Evolutionary conservation across 371 early-diverging fungal genomes (phyloP).

Genomic region (Mucor lusitanicus): DNA sequence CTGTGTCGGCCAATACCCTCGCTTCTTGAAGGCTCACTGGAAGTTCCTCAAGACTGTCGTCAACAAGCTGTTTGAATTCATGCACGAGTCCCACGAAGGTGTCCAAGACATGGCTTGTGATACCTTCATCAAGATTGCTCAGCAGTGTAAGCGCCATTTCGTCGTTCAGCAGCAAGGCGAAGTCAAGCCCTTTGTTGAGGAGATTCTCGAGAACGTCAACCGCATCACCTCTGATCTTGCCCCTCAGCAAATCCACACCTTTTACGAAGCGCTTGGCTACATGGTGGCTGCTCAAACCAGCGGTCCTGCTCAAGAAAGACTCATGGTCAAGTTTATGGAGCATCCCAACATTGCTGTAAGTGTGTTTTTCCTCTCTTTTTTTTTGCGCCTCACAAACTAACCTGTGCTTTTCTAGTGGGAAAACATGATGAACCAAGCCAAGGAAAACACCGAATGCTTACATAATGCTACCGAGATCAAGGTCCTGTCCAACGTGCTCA

Average conservation of each 20-base stretch:
- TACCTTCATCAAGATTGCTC: slow-evolving; percentile 98
- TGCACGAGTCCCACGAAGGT: slow-evolving; percentile 99
- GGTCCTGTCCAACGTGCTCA: slow-evolving; percentile 88
- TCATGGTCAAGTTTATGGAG: slow-evolving; percentile 87
- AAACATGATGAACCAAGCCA: slow-evolving; percentile 72
- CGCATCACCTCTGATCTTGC: slow-evolving; percentile 85
- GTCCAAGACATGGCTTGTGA: slow-evolving; percentile 99
- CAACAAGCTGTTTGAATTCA: slow-evolving; percentile 99
- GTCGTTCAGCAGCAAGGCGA: slow-evolving; percentile 88
- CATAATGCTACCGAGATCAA: slow-evolving; percentile 84
- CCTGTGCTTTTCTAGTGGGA: slow-evolving; percentile 66
- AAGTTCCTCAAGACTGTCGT: slow-evolving; percentile 99
- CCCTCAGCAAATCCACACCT: slow-evolving; percentile 93
- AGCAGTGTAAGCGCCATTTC: slow-evolving; percentile 96
- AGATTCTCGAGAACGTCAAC: slow-evolving; percentile 81
- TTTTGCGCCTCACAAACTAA: too few species aligned
- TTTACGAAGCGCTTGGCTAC: slow-evolving; percentile 96
- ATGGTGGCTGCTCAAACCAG: slow-evolving; percentile 92
- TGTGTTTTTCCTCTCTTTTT: too few species aligned
- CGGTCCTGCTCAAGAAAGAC: slow-evolving; percentile 68
- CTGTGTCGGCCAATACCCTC: slow-evolving; percentile 98
- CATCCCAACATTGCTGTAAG: slow-evolving; percentile 82
- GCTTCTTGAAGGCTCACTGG: slow-evolving; percentile 98
- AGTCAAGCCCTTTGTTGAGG: slow-evolving; percentile 88
- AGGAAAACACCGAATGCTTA: slow-evolving; percentile 70